phyloP scores from a whole-genome alignment of 2,329 filamentous ascomycete species.

The Botrytis cinerea region DNA sequence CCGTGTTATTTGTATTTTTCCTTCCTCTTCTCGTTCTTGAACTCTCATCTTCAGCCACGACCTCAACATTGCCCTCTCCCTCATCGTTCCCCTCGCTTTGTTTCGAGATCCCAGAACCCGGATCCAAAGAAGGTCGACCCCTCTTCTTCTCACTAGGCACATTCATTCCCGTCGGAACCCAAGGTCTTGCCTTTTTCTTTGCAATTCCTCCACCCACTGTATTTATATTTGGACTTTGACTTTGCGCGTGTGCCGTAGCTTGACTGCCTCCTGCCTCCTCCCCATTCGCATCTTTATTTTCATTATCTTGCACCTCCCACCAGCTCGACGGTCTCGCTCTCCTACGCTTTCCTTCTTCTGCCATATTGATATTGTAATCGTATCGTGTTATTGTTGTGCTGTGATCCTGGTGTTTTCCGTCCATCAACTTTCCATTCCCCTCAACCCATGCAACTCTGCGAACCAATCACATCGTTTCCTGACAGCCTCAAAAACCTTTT shows the following conservation, averaged over 20 bases:
- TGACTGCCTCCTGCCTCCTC: neutral
- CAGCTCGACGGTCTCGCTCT: constrained; percentile 37
- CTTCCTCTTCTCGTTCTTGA: neutral
- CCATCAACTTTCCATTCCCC: neutral
- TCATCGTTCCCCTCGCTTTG: neutral
- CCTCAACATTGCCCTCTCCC: neutral
- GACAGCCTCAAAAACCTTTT: neutral
- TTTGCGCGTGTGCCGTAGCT: neutral
- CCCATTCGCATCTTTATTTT: neutral
- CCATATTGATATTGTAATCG: constrained; percentile 21
- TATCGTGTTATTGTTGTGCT: neutral
- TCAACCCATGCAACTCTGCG: no score
- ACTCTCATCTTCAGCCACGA: neutral
- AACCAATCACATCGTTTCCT: constrained; percentile 3
- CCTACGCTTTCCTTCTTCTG: constrained; percentile 31
- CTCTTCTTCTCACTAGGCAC: neutral
- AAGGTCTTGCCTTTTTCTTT: constrained; percentile 3
- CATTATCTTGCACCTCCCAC: constrained; percentile 33
- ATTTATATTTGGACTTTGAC: constrained; percentile 23
- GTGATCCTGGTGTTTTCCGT: neutral
- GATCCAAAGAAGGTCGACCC: neutral
- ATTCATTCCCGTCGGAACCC: neutral
- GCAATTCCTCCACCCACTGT: constrained; percentile 7
- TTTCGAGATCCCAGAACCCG: neutral
- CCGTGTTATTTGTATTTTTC: neutral